Conservation (phyloP, 1,284 basidiomycete genomes). For the Ceratobasidium sp. region DNA sequence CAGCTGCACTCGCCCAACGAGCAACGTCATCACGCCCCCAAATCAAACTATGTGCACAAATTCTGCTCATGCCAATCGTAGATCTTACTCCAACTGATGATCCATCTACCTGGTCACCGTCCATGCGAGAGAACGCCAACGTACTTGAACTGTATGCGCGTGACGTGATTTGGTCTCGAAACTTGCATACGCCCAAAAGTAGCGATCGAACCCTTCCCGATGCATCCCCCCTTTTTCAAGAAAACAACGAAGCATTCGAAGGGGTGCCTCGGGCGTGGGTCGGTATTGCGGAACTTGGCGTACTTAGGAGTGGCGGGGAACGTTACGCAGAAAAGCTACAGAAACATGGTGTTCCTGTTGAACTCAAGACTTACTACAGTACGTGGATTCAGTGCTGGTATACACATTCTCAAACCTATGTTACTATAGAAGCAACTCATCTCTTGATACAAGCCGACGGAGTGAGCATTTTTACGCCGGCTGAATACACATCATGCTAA, state of each 20-base stretch:
- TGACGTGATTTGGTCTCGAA: conserved; percentile 75
- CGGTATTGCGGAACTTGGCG: conserved; percentile 61
- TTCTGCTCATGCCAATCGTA: not conserved
- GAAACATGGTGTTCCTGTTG: conserved; percentile 61
- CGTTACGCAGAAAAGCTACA: conserved; percentile 67
- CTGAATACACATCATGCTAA: not conserved
- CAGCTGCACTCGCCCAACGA: conserved; percentile 69
- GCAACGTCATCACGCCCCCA: conserved; percentile 48
- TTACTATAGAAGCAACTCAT: conserved; percentile 3
- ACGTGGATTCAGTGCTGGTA: not conserved
- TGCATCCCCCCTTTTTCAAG: conserved; percentile 72
- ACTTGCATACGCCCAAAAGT: conserved; percentile 69
- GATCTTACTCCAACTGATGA: conserved; percentile 8
- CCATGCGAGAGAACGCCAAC: conserved; percentile 57
- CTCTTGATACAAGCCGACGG: conserved; percentile 15
- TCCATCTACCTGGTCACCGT: conserved; percentile 56
- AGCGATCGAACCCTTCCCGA: conserved; percentile 69
- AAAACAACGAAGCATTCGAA: conserved; percentile 57
- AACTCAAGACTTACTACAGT: conserved; percentile 51
- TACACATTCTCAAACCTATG: not conserved
- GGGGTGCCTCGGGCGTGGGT: conserved; percentile 60
- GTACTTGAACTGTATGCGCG: conserved; percentile 66
- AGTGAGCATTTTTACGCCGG: not conserved
- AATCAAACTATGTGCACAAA: not conserved
- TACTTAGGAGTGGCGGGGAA: conserved; percentile 70